A percentile compares a stretch with the other conserved stretches of the same genome.
These are phyloP conservation scores for Tulasnella sp. DNA, from an alignment of 768 basidiomycete species.

Conservation along the genomic window DNA sequence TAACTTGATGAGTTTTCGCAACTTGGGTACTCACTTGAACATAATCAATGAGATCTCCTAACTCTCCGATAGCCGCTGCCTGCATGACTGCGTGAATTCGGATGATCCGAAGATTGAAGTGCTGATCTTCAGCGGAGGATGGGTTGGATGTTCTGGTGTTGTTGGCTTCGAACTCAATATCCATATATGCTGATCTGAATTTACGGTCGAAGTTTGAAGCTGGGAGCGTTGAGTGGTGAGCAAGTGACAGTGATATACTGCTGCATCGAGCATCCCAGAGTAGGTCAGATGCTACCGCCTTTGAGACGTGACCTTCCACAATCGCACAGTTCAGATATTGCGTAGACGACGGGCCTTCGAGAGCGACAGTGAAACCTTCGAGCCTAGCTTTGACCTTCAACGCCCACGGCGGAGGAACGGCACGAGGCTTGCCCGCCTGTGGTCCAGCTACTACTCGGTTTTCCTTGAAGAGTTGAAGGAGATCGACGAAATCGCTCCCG, in stretches of 20 bases:
- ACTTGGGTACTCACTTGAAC: conserved; percentile 44
- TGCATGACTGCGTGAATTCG: conserved; percentile 92
- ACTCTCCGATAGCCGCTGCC: conserved; percentile 80
- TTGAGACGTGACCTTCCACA: conserved; percentile 51
- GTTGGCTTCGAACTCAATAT: conserved; percentile 50
- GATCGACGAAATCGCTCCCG: conserved; percentile 77
- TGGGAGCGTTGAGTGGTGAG: conserved; percentile 38
- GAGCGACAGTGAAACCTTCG: conserved; percentile 67
- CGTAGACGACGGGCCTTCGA: conserved; percentile 63
- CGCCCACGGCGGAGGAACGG: neutral
- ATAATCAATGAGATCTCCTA: conserved; percentile 81
- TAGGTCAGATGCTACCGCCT: conserved; percentile 28
- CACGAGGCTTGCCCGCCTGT: neutral
- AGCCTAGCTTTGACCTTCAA: conserved; percentile 29
- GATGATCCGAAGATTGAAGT: conserved; percentile 43
- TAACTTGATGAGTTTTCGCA: conserved; percentile 19
- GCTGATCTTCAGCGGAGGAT: conserved; percentile 11
- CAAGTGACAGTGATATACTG: conserved; percentile 75
- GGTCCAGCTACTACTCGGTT: neutral
- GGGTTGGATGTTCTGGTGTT: conserved; percentile 16
- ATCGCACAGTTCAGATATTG: conserved; percentile 66
- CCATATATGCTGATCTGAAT: conserved; percentile 72
- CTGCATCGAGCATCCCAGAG: conserved; percentile 61
- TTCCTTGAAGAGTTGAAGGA: conserved; percentile 48
- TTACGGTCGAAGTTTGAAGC: conserved; percentile 41